phyloP scores from a whole-genome alignment of 495 filamentous ascomycete species.

The Podospora fimiseda region DNA sequence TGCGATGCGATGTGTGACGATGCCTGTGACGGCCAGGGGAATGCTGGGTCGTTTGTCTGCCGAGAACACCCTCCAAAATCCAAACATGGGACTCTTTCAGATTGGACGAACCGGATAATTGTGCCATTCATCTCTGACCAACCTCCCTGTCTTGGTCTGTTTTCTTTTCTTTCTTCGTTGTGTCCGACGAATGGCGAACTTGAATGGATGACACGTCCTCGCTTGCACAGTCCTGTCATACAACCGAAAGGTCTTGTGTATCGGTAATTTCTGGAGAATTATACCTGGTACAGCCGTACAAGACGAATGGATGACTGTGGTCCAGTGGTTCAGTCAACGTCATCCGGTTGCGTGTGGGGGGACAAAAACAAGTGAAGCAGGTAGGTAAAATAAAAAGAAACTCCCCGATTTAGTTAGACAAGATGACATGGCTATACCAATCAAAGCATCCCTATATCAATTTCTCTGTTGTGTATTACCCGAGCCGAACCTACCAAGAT shows the following conservation, averaged over 20 bases:
- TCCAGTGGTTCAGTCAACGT: too few species aligned
- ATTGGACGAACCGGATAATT: conserved; percentile 13
- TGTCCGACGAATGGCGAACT: not conserved
- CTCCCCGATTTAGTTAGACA: not conserved
- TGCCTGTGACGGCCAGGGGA: too few species aligned
- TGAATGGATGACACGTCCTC: too few species aligned
- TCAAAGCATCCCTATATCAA: too few species aligned
- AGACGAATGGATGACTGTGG: too few species aligned
- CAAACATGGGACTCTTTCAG: not conserved
- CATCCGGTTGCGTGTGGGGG: too few species aligned
- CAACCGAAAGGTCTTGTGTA: too few species aligned
- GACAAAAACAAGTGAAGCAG: too few species aligned
- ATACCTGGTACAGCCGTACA: too few species aligned
- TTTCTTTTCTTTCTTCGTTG: not conserved
- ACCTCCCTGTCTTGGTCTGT: not conserved
- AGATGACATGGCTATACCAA: too few species aligned
- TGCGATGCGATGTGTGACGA: not conserved
- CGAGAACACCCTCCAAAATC: conserved; percentile 6
- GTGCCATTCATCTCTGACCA: not conserved
- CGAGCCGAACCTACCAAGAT: not conserved
- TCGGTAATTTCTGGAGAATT: too few species aligned
- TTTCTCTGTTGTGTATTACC: not conserved
- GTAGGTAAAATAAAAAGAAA: not conserved
- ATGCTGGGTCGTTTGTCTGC: conserved; percentile 5
- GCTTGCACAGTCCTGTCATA: too few species aligned